Percentiles rank a stretch among this genome's conserved stretches.
Conservation (phyloP, 2,329 filamentous ascomycete species). For the Penicillium expansum region DNA sequence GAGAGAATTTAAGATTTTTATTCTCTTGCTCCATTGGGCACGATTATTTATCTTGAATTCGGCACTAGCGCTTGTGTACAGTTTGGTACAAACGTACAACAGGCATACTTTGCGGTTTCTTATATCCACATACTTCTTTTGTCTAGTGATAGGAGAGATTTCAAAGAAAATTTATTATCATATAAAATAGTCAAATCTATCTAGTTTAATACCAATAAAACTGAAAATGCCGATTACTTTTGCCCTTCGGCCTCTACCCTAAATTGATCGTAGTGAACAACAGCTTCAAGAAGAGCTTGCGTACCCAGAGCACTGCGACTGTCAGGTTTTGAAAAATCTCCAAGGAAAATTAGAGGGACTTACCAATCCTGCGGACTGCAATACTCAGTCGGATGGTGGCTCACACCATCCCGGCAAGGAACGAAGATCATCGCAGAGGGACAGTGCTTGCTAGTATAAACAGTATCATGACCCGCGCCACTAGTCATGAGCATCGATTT, state of each 20-base stretch:
- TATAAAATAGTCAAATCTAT: neutral
- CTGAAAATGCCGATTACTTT: neutral
- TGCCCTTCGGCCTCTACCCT: neutral
- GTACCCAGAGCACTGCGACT: slow-evolving; percentile 28
- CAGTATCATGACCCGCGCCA: slow-evolving; percentile 60
- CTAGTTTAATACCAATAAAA: neutral
- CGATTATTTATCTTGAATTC: neutral
- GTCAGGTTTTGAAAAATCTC: neutral
- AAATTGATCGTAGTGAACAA: slow-evolving; percentile 34
- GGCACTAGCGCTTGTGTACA: neutral
- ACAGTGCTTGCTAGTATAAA: slow-evolving; percentile 54
- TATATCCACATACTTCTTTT: neutral
- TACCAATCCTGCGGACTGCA: slow-evolving; percentile 48
- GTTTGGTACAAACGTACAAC: neutral
- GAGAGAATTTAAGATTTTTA: neutral
- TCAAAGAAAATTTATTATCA: neutral
- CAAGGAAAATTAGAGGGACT: slow-evolving; percentile 2
- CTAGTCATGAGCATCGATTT: slow-evolving; percentile 51
- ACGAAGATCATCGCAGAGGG: slow-evolving; percentile 65
- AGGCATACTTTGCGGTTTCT: neutral
- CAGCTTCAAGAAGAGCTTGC: slow-evolving; percentile 52
- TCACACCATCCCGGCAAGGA: slow-evolving; percentile 56
- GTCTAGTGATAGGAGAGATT: too few relatives aligned
- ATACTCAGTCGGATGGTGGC: slow-evolving; percentile 59
- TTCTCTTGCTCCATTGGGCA: neutral